phyloP scores from a whole-genome alignment of 352 stramenopile genomes.

The Phytophthora kernoviae region DNA sequence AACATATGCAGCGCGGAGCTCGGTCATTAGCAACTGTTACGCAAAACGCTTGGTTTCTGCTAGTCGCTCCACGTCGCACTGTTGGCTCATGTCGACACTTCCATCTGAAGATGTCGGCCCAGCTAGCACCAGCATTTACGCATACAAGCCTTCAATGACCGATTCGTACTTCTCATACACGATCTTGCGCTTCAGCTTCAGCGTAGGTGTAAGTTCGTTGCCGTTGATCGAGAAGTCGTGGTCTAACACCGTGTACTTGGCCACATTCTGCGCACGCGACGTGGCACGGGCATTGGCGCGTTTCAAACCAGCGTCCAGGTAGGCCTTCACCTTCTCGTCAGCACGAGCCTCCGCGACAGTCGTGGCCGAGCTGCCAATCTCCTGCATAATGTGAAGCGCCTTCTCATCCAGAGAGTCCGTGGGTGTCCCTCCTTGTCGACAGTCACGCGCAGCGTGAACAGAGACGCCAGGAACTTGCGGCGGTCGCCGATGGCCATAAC shows the following conservation, averaged over 20 bases:
- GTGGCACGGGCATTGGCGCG: constrained; percentile 73
- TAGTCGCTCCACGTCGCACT: background rate
- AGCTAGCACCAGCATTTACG: constrained; percentile 32
- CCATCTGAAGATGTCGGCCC: constrained; percentile 15
- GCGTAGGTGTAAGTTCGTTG: constrained; percentile 95
- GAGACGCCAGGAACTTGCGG: constrained; percentile 90
- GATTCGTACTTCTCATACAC: constrained; percentile 93
- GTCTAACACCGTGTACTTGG: constrained; percentile 88
- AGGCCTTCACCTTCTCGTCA: constrained; percentile 79
- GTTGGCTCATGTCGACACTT: constrained; percentile 11
- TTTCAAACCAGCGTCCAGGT: constrained; percentile 78
- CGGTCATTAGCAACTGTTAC: constrained; percentile 8
- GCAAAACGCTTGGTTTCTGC: background rate
- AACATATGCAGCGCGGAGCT: constrained; percentile 16
- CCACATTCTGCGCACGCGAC: constrained; percentile 85
- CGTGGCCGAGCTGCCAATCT: constrained; percentile 71
- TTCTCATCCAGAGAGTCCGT: constrained; percentile 84
- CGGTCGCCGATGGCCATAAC: constrained; percentile 93
- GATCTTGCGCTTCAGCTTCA: constrained; percentile 96
- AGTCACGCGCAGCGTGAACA: constrained; percentile 89
- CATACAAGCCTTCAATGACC: constrained; percentile 91
- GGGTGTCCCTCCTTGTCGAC: constrained; percentile 81
- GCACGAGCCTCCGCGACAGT: constrained; percentile 72
- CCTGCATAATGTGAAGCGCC: constrained; percentile 57
- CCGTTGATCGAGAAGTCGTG: constrained; percentile 91